A percentile compares a stretch with the other conserved stretches of the same genome.
phyloP scores from a whole-genome alignment of 345 rosid species.

The Nephelium lappaceum region DNA sequence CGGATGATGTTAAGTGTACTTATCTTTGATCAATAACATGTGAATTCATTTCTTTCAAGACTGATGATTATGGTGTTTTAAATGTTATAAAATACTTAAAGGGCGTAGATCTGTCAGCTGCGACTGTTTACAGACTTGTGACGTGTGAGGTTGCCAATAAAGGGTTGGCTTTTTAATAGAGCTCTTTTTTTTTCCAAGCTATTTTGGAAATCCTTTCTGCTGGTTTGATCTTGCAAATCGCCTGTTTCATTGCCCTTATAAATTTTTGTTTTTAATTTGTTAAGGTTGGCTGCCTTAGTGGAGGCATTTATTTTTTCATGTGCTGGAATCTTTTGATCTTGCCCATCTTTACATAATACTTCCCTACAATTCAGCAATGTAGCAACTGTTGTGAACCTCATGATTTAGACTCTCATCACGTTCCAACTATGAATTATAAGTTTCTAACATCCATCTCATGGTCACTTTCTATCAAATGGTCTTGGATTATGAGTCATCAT shows the following conservation, averaged over 20 bases:
- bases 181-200: not conserved
- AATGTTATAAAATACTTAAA: not conserved
- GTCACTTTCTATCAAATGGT: not conserved
- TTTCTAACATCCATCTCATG: not conserved
- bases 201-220: not conserved
- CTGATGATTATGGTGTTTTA: constrained; percentile 1
- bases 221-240: not conserved
- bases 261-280: not conserved
- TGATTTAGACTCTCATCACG: not conserved
- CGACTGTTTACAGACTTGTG: not conserved
- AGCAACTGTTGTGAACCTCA: not conserved
- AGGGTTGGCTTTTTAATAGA: not conserved
- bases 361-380: not conserved
- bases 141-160: not conserved
- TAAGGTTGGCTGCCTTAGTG: not conserved
- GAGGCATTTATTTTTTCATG: not conserved
- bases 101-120: not conserved
- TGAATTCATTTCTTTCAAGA: not conserved
- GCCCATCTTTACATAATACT: not conserved
- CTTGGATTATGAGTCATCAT: not conserved
- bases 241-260: not conserved
- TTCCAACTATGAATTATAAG: not conserved
- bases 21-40: not conserved
- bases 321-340: not conserved
- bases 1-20: not conserved